Base-by-base conservation (phyloP, 768 basidiomycete genomes). In the Mycena amicta region DNA sequence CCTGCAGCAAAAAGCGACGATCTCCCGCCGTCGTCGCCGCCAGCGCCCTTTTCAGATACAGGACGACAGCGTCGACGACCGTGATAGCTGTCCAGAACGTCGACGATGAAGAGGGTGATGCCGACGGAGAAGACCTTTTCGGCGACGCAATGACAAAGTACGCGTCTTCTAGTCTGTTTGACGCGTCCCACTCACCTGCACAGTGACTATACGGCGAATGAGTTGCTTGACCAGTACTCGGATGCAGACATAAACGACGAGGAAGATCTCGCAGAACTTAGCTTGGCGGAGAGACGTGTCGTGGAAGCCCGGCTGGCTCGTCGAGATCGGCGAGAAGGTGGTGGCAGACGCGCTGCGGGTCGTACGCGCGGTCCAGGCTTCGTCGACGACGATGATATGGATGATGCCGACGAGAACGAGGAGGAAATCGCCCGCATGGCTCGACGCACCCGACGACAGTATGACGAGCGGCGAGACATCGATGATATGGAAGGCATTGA, bases 41-140 rank as follows among this genome's bases (percentile, higher is more conserved):
- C 88, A 3, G 80, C 85, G 2, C 86, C 87, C 4, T 93, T 97
- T 69, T 89, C 88, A 4, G 95, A 97, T 64, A 90, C 92, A 25
- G 91, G n/a, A 95, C 55, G 93, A 93, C 23, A 87, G 84, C 55
- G 55, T 89, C 33, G 87, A 88, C 39, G 90, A 91, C 58, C 82
- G 84, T 11, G 87, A 90, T 63, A n/a, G 84, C 80, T 1, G 79
- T 90, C 3, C 76, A 71, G 54, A 85, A 89, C 66, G 74, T 84
- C 15, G 86, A 86, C n/a, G 87, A 86, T 52, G 88, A 82, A 3
- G 83, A 80, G 5, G 77, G 78, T 27, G 91, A 86, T 4, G 91
- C 85, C n/a, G 90, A 92, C 23, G 92, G 92, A 33, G 96, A 98
- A 72, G 96, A 98, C 75, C 84, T 99, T 41, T 98, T 95, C 72